Conservation (phyloP, 805 yeast genomes). For the Helenozyma rhizophorensis region DNA sequence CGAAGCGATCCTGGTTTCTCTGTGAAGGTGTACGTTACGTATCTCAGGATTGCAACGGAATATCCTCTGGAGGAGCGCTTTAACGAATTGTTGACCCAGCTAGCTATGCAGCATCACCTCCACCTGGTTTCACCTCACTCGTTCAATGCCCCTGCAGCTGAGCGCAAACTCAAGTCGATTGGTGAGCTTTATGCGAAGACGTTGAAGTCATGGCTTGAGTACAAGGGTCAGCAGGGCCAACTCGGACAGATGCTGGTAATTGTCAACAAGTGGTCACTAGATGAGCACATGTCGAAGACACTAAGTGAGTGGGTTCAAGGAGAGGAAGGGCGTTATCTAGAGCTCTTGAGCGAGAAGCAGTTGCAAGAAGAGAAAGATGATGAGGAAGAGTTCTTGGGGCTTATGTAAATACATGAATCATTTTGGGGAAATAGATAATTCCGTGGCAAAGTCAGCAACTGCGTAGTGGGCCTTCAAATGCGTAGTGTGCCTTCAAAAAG, state of each 20-base stretch:
- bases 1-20: conserved; percentile 22
- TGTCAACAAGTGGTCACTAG: conserved; percentile 35
- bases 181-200: conserved; percentile 15
- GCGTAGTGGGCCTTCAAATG: too few species aligned
- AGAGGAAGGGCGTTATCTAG: conserved; percentile 19
- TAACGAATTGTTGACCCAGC: conserved; percentile 20
- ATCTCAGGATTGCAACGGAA: conserved; percentile 23
- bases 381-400: conserved; percentile 29
- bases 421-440: too few species aligned
- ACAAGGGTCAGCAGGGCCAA: conserved; percentile 23
- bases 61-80: conserved; percentile 12
- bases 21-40: conserved; percentile 19
- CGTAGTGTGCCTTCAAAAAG: too few species aligned
- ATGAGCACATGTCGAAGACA: conserved; percentile 22
- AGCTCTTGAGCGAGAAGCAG: conserved; percentile 21
- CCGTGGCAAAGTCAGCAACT: too few species aligned
- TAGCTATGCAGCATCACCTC: conserved; percentile 10
- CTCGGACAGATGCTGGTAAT: conserved; percentile 28
- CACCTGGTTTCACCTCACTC: conserved; percentile 14
- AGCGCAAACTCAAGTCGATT: conserved; percentile 3
- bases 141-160: conserved; percentile 12
- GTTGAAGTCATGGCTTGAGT: conserved; percentile 23
- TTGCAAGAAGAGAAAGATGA: conserved; percentile 26
- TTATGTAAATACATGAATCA: too few species aligned
- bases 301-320: conserved; percentile 19